Conservation (phyloP, 2,329 filamentous ascomycete species). For the Exophiala xenobiotica region DNA sequence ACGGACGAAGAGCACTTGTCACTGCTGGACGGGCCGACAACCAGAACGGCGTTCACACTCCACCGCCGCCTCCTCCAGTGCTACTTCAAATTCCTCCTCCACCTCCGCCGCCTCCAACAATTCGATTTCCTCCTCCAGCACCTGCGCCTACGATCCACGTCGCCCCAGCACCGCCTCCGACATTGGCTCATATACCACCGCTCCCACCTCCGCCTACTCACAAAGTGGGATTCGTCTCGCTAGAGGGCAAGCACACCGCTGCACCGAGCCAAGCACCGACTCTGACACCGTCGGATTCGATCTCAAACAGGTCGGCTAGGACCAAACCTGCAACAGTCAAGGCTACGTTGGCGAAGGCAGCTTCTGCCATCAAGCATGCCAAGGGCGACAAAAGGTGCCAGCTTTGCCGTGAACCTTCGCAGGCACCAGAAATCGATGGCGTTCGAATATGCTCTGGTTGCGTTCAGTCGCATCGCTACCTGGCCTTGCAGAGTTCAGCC, state of each 20-base stretch:
- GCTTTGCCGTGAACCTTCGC: slow-evolving; percentile 1
- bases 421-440: not conserved
- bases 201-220: not conserved
- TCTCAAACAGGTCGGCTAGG: not conserved
- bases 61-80: slow-evolving; percentile 3
- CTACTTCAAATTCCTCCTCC: slow-evolving; percentile 2
- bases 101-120: slow-evolving; percentile 3
- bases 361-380: not conserved
- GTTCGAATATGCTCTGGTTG: slow-evolving; percentile 6
- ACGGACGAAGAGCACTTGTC: slow-evolving; percentile 8
- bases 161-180: not conserved
- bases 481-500: not conserved
- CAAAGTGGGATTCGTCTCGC: not conserved
- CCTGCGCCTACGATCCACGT: not conserved
- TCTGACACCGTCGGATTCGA: not conserved
- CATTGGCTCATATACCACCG: too few species aligned
- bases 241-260: not conserved
- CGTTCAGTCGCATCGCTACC: slow-evolving; percentile 3
- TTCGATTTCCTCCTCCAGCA: not conserved
- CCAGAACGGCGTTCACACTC: not conserved
- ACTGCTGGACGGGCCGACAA: slow-evolving; percentile 1
- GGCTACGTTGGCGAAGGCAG: not conserved
- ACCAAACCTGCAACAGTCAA: not conserved
- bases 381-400: slow-evolving; percentile 1
- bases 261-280: not conserved